These are phyloP conservation scores for Kalanchoe fedtschenkoi DNA, from an alignment of 164 flowering plant species.

Conservation along the genomic window DNA sequence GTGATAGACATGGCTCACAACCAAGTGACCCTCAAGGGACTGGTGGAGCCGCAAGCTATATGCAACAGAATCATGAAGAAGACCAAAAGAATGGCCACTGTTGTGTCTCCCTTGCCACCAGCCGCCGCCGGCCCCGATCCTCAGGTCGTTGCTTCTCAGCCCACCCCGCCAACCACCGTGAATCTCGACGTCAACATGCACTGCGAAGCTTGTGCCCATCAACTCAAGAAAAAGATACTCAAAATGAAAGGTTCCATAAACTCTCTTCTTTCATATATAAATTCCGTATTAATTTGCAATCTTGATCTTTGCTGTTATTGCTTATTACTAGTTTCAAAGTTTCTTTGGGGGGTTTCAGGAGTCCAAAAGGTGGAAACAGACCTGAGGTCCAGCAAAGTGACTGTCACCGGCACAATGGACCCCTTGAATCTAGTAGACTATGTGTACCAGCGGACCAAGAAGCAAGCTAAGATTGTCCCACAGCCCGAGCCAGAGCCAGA, in stretches of 20 bases:
- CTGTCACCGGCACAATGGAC: constrained; percentile 87
- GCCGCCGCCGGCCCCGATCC: constrained; percentile 65
- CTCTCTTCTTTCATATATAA: too few species aligned
- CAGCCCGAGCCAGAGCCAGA: constrained; percentile 46
- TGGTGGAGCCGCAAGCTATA: constrained; percentile 77
- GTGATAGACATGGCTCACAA: constrained; percentile 56
- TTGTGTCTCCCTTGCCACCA: constrained; percentile 70
- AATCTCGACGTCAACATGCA: constrained; percentile 89
- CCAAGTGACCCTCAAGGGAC: constrained; percentile 73
- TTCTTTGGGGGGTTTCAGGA: constrained; percentile 25
- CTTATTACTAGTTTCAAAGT: background rate
- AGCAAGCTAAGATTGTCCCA: constrained; percentile 70
- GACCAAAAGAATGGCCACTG: constrained; percentile 67
- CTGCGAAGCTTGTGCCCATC: constrained; percentile 85
- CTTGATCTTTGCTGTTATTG: background rate
- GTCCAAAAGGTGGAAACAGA: constrained; percentile 73
- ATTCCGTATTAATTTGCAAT: background rate
- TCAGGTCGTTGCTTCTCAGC: constrained; percentile 67
- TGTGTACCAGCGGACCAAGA: constrained; percentile 70
- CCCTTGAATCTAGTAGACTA: constrained; percentile 65
- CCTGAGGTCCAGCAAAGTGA: constrained; percentile 51
- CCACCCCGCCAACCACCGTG: constrained; percentile 47
- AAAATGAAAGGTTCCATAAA: constrained; percentile 68
- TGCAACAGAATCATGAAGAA: constrained; percentile 63
- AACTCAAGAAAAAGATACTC: constrained; percentile 77